Evolutionary conservation across 768 basidiomycete genomes (phyloP), one percentile per base, ranked within the genome.

Genomic region (Melanogaster broomeanus): DNA sequence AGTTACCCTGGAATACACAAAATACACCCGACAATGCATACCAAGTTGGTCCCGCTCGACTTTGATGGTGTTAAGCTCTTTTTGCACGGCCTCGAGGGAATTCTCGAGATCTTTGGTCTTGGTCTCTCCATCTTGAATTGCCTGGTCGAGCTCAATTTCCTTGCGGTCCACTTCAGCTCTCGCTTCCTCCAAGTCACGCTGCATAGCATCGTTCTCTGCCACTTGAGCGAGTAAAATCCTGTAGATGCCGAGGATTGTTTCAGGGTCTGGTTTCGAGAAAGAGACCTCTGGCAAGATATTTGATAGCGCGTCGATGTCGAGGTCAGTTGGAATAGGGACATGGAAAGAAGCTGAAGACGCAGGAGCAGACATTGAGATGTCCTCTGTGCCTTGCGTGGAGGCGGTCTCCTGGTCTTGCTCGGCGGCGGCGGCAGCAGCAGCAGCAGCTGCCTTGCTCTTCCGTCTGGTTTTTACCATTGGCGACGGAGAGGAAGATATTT

Each of bases 131-230:
- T 93, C 90, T 60, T 91, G 87, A 31, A 91, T 66, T 6, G 88
- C 84, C 69, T 93, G 90, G 65, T 93, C 91, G 31, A 93, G 73
- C 66, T 94, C 91, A 3, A 93, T 74, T 48, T 92, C 90, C 66
- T 86, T 87, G 67, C 79, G 80, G 59, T 88, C 81, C 10, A 75
- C 64, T 42, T 84, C 83, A 3, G 89, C 89, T 38, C 77, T 82
- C 51, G 79, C 70, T 55, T 86, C 87, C 65, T 93, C 91, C 30
- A 88, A 68, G 53, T 90, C 85, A 45, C 81, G 73, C 43, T 81
- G 77, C 3, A 77, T 68, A 51, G 68, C 72, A 48, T 89, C 84
- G 16, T 81, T 64, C 49, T 83, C 82, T 1, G 73, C 63, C 6
- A 75, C 75, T 52, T 90, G 84, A 1, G 78, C 74, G 8, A 85